phyloP scores from a whole-genome alignment of 2,329 filamentous ascomycete species.

The Epichloe bromicola region DNA sequence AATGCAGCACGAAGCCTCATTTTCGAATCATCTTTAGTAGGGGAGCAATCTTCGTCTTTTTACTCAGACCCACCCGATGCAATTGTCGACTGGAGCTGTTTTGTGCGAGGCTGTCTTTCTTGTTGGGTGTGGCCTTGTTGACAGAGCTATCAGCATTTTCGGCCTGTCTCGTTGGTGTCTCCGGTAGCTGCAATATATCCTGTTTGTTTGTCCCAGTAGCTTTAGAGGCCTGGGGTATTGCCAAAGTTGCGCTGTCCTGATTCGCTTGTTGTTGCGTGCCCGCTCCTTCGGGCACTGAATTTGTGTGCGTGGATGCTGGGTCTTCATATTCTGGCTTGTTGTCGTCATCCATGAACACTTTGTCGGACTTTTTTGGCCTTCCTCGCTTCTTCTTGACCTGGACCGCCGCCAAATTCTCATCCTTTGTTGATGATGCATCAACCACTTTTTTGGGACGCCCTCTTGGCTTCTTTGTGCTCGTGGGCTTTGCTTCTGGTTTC shows the following conservation, averaged over 20 bases:
- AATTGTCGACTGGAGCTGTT: slow-evolving; percentile 22
- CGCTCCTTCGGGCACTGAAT: not conserved
- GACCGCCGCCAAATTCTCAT: not conserved
- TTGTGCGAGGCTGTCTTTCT: slow-evolving; percentile 6
- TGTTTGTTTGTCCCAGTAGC: not conserved
- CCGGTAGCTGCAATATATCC: not conserved
- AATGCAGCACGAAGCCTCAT: slow-evolving; percentile 6
- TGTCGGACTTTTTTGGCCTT: slow-evolving; percentile 25
- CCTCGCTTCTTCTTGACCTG: slow-evolving; percentile 26
- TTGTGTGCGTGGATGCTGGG: not conserved
- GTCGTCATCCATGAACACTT: not conserved
- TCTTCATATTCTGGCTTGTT: not conserved
- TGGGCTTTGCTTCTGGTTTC: slow-evolving; percentile 3
- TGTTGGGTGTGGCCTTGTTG: slow-evolving; percentile 1
- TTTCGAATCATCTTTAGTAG: slow-evolving; percentile 37
- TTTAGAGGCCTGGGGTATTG: not conserved
- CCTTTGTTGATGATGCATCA: slow-evolving; percentile 6
- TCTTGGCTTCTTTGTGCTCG: slow-evolving; percentile 16
- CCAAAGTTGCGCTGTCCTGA: not conserved
- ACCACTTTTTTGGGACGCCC: slow-evolving; percentile 19
- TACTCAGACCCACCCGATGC: slow-evolving; percentile 40
- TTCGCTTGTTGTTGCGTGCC: not conserved
- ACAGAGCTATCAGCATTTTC: not conserved
- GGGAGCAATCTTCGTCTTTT: slow-evolving; percentile 35
- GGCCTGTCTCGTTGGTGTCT: not conserved